Evolutionary conservation across 345 rosid species (phyloP).

Genomic region (Eucalyptus cloeziana): DNA sequence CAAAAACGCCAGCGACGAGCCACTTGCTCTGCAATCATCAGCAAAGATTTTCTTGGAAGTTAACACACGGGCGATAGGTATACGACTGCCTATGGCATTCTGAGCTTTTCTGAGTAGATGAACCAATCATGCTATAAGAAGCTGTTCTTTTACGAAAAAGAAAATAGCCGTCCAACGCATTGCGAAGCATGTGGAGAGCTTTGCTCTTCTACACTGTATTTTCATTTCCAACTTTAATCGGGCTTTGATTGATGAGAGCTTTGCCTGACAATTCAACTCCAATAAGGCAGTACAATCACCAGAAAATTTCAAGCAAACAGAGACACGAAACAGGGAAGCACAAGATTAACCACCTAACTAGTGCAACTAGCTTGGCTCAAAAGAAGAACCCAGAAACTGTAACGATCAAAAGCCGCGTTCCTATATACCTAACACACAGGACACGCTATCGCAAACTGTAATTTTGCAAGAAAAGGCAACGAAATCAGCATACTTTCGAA

Average conservation of each 20-base stretch:
- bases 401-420: background rate
- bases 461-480: background rate
- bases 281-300: background rate
- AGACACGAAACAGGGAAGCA: background rate
- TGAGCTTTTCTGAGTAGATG: background rate
- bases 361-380: background rate
- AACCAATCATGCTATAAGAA: background rate
- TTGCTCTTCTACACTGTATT: background rate
- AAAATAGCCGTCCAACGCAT: too few species aligned
- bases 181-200: too few species aligned
- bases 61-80: background rate
- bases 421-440: background rate
- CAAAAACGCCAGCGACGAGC: conserved; percentile 39
- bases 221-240: background rate
- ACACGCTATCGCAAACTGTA: background rate
- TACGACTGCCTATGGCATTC: background rate
- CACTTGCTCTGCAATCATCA: conserved; percentile 62
- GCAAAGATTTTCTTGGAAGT: background rate
- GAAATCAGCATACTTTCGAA: background rate
- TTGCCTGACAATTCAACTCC: background rate
- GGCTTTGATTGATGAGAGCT: background rate
- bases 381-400: background rate
- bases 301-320: background rate
- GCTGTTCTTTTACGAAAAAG: too few species aligned
- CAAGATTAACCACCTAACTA: background rate